Percentiles rank a stretch among this genome's conserved stretches.
phyloP scores from a whole-genome alignment of 768 basidiomycete genomes.

The Russula vinacea region DNA sequence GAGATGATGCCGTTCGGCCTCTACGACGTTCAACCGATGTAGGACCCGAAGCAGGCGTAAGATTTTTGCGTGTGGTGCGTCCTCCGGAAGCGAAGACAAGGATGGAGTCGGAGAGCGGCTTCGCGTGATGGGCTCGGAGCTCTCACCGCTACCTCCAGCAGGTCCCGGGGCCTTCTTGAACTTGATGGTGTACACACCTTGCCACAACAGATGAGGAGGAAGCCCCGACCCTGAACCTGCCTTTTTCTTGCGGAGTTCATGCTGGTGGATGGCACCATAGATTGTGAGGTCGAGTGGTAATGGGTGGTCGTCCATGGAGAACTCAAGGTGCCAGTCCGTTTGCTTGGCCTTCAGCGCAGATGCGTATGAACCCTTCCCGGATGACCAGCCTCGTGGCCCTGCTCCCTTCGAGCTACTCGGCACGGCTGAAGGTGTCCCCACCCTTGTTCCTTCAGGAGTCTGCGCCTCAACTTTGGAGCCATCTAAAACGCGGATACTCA shows the following conservation, averaged over 20 bases:
- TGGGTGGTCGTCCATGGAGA: constrained; percentile 85
- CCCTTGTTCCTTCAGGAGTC: constrained; percentile 93
- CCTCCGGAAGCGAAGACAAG: constrained; percentile 78
- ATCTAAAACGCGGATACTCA: constrained; percentile 45
- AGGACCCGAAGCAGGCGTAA: constrained; percentile 85
- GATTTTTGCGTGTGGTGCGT: constrained; percentile 85
- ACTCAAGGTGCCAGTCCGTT: constrained; percentile 95
- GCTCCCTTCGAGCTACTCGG: constrained; percentile 42
- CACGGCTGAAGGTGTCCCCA: constrained; percentile 75
- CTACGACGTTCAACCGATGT: constrained; percentile 75
- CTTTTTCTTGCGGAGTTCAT: constrained; percentile 72
- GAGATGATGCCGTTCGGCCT: constrained; percentile 56
- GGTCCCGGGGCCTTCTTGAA: constrained; percentile 92
- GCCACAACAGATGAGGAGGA: constrained; percentile 77
- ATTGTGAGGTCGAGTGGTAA: constrained; percentile 87
- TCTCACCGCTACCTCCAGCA: constrained; percentile 41
- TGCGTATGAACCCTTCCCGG: constrained; percentile 75
- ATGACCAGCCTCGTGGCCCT: constrained; percentile 37
- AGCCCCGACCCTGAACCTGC: constrained; percentile 44
- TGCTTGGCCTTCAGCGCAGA: constrained; percentile 91
- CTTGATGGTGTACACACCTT: constrained; percentile 85
- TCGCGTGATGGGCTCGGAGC: constrained; percentile 47
- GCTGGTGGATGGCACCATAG: constrained; percentile 94
- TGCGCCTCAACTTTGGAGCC: constrained; percentile 94
- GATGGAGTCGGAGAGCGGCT: constrained; percentile 62